Percentiles rank a stretch among this genome's conserved stretches.
Conservation (phyloP, 2,329 filamentous ascomycete genomes). For the Cadophora malorum region DNA sequence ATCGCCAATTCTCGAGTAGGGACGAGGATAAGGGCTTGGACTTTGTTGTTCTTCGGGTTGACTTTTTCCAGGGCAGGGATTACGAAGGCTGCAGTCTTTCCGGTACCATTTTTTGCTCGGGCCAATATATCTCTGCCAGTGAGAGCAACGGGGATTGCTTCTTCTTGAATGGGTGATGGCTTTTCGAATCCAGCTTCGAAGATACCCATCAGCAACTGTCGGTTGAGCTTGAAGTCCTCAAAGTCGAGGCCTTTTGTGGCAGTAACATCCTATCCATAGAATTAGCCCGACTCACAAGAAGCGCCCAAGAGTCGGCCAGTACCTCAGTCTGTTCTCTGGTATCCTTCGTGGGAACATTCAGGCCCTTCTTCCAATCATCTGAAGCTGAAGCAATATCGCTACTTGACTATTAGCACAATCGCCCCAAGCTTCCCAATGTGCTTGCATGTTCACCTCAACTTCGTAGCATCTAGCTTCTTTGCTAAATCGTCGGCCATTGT, state of each 20-base stretch:
- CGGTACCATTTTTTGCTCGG: conserved; percentile 97
- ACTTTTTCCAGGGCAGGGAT: conserved; percentile 95
- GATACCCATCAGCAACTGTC: conserved; percentile 97
- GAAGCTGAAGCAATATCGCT: conserved; percentile 46
- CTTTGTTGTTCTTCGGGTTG: conserved; percentile 95
- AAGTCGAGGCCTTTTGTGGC: conserved; percentile 98
- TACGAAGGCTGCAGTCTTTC: conserved; percentile 97
- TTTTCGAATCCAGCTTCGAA: conserved; percentile 99
- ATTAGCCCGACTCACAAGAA: conserved; percentile 25
- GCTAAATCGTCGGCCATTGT: conserved; percentile 56
- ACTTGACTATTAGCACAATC: conserved; percentile 54
- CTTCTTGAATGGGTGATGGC: conserved; percentile 98
- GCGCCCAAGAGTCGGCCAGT: conserved; percentile 24
- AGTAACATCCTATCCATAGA: conserved; percentile 80
- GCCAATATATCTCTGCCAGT: conserved; percentile 95
- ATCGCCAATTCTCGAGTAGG: conserved; percentile 96
- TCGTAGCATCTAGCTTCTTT: conserved; percentile 62
- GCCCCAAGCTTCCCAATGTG: conserved; percentile 24
- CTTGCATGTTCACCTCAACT: conserved; percentile 50
- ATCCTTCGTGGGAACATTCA: conserved; percentile 77
- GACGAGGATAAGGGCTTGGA: conserved; percentile 94
- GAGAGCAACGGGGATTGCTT: conserved; percentile 94
- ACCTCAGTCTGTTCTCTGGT: conserved; percentile 83
- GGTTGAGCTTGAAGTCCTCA: conserved; percentile 94
- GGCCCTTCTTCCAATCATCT: conserved; percentile 75